Evolutionary conservation across 1,284 basidiomycete species (phyloP), one percentile per base, ranked within the genome.

Genomic region (Wallemia hederae): DNA sequence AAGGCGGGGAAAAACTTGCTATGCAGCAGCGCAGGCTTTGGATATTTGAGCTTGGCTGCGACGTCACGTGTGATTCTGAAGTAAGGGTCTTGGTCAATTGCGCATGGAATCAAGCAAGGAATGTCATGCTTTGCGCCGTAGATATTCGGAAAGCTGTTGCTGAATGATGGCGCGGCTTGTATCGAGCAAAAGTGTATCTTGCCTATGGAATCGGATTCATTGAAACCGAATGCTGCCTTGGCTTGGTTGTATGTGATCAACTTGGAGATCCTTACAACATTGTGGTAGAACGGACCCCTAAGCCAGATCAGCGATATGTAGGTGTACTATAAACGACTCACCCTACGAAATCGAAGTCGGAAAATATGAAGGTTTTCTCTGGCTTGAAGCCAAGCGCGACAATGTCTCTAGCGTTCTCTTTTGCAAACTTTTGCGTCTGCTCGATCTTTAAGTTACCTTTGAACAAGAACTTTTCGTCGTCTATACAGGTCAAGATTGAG

Each of bases 401-500:
- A 69, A 98, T 94, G 69, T 98, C 94, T 64, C 79, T 80, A 27
- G 91, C 84, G 68, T 98, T 98, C 66, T 81, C 79, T 65, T 79
- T 78, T 9, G 88, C 80, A 70, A 90, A 97, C 49, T 77, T 76
- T 67, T 82, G 79, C 59, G 85, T 87, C 70, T 99, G 84, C 65
- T 96, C 87, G 56, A 87, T 76, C 69, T 87, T 90, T 63, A 94
- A 78, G 64, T 89, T 81, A 60, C 89, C 84, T 72, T 97, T 94
- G 77, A 99, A 94, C 61, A 99, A 73, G 75, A 98, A 99, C 72
- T 99, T 99, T 71, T 99, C 94, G 71, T 99, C 94, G 69, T 99
- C 94, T 88, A 65, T 11, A 24, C 11, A 29, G 1, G 55, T 49
- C 22, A 17, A 27, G 34, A 17, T 24, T 64, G 5, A 63, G 31